These are phyloP conservation scores for Wallacemonas collosoma DNA, from an alignment of 208 protist species.

Conservation along the genomic window DNA sequence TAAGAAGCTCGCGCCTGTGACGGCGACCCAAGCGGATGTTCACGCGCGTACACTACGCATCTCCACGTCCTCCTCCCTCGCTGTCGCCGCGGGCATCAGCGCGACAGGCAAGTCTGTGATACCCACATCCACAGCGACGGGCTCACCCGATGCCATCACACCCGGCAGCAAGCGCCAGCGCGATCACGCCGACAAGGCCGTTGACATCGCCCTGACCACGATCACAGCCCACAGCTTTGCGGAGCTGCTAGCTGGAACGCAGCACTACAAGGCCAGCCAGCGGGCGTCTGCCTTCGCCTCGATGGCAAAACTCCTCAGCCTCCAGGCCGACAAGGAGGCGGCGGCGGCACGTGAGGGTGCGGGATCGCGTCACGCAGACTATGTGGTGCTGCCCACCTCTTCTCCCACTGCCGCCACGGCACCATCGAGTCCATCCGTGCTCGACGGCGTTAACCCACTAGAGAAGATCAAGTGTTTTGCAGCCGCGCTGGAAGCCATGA, in stretches of 20 bases:
- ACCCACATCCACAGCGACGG: slow-evolving; percentile 18
- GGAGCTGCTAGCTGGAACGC: slow-evolving; percentile 50
- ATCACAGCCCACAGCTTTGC: slow-evolving; percentile 36
- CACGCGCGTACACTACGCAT: slow-evolving; percentile 77
- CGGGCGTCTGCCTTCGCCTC: slow-evolving; percentile 62
- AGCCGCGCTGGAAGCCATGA: slow-evolving; percentile 65
- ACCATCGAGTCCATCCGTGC: not conserved
- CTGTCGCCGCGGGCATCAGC: slow-evolving; percentile 15
- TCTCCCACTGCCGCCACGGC: not conserved
- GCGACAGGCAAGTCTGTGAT: slow-evolving; percentile 16
- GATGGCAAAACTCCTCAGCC: slow-evolving; percentile 41
- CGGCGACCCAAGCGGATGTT: slow-evolving; percentile 79
- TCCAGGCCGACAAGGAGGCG: slow-evolving; percentile 22
- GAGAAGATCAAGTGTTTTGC: slow-evolving; percentile 59
- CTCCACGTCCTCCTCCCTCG: slow-evolving; percentile 48
- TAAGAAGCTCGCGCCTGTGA: slow-evolving; percentile 83
- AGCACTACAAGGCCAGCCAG: slow-evolving; percentile 68
- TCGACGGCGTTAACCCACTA: slow-evolving; percentile 38
- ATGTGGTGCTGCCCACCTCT: not conserved
- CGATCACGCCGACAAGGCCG: not conserved
- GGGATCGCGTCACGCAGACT: slow-evolving; percentile 7
- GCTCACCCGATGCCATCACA: slow-evolving; percentile 4
- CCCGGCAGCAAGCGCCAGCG: not conserved
- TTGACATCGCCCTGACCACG: not conserved
- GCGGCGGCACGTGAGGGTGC: not conserved